phyloP scores from a whole-genome alignment of 176 grass and related monocot species.

The Eleusine indica region DNA sequence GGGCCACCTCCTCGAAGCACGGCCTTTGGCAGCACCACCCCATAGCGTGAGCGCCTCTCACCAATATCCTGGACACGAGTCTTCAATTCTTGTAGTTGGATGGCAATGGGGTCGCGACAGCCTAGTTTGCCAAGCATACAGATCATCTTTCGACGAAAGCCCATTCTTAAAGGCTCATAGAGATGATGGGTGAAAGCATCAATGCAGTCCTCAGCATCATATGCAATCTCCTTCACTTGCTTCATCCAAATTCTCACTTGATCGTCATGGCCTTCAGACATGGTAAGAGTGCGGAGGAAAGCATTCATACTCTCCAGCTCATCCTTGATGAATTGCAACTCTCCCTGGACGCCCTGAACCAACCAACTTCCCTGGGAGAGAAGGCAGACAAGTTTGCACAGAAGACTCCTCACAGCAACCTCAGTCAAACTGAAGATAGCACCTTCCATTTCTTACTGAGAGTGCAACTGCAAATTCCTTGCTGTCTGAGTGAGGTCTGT shows the following conservation, averaged over 20 bases:
- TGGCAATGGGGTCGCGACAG: slow-evolving; percentile 13
- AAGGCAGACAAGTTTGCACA: slow-evolving; percentile 37
- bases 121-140: slow-evolving; percentile 15
- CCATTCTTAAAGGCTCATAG: neutral
- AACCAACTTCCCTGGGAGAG: slow-evolving; percentile 31
- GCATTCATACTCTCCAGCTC: slow-evolving; percentile 48
- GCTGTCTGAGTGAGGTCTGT: neutral
- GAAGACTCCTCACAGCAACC: slow-evolving; percentile 31
- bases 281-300: slow-evolving; percentile 34
- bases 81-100: slow-evolving; percentile 39
- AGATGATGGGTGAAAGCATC: slow-evolving; percentile 36
- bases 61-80: slow-evolving; percentile 19
- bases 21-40: neutral
- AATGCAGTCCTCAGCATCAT: slow-evolving; percentile 48
- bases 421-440: slow-evolving; percentile 39
- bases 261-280: slow-evolving; percentile 23
- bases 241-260: slow-evolving; percentile 47
- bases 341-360: slow-evolving; percentile 17
- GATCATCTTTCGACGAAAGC: neutral
- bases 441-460: slow-evolving; percentile 21
- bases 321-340: slow-evolving; percentile 47
- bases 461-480: slow-evolving; percentile 24
- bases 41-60: slow-evolving; percentile 29
- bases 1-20: neutral
- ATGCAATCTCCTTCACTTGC: slow-evolving; percentile 44